Conservation (phyloP, 441 rosid genomes). For the Croton setiger region DNA sequence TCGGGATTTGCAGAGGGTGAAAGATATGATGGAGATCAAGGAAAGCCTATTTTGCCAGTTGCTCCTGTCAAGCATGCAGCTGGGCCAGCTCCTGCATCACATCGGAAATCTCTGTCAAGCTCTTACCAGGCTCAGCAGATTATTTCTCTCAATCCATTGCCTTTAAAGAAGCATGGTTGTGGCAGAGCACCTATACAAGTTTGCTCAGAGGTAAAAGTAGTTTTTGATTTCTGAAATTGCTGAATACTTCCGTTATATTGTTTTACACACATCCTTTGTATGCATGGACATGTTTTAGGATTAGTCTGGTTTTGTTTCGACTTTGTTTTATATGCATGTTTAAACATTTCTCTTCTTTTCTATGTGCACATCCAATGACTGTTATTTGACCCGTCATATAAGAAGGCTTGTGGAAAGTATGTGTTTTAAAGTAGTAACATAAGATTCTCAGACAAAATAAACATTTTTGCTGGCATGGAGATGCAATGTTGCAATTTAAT, state of each 20-base stretch:
- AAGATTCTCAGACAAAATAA: neutral
- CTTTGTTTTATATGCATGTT: neutral
- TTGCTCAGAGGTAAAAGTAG: conserved; percentile 82
- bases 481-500: neutral
- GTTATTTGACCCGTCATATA: neutral
- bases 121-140: conserved; percentile 88
- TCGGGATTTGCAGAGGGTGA: conserved; percentile 68
- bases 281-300: neutral
- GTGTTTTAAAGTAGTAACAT: neutral
- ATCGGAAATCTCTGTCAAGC: conserved; percentile 72
- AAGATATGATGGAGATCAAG: conserved; percentile 70
- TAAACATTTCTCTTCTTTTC: neutral
- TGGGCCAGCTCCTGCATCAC: conserved; percentile 53
- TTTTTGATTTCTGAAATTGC: conserved; percentile 10
- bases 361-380: neutral
- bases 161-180: conserved; percentile 95
- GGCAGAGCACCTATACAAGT: conserved; percentile 91
- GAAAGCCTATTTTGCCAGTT: conserved; percentile 57
- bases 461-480: conserved; percentile 6
- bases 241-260: conserved; percentile 6
- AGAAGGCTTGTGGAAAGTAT: neutral
- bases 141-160: conserved; percentile 84
- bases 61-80: conserved; percentile 56
- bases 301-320: neutral
- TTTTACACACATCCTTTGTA: neutral